Evolutionary conservation across 2,329 filamentous ascomycete genomes (phyloP), one percentile per base, ranked within the genome.

Genomic region (Colletotrichum musae): DNA sequence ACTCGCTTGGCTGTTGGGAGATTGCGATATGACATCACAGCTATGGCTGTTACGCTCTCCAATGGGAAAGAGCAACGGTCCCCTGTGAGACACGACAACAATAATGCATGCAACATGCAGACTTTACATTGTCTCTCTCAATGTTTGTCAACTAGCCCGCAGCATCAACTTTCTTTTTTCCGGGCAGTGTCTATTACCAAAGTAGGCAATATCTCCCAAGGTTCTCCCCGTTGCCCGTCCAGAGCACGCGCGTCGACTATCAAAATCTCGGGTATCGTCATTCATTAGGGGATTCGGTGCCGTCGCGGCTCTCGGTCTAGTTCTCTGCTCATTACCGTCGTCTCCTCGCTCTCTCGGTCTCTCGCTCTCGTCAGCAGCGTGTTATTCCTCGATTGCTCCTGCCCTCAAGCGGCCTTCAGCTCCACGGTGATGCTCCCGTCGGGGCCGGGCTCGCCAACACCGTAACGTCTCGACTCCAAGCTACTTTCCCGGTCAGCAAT

Each of bases 11-110:
- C 64, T 58, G 53, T 21, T 69, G 54, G 50, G 56, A 70, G 57
- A 57, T 61, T 61, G 36, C 45, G 36, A n/a, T 43, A 70, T 70
- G 62, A 70, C 67, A 70, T 70, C 62, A 70, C 50, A 60, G 61
- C 57, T 53, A 56, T 4, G 21, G 21, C 21, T 24, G 21, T 24
- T 24, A 24, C 62, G 67, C 56, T 48, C 18, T 16, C 47, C 18
- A 45, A 39, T 43, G 21, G 21, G 15, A 36, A 62, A 50, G 32
- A 15, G 13, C 21, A 32, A 36, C 32, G 32, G 32, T 24, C 54
- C 24, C 54, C 36, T 61, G 67, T 54, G 51, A 65, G 50, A 64
- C 61, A 59, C 32, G 9, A 36, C 32, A 39, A 57, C 54, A 59
- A 54, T 41, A 28, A 50, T 36, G 32, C 41, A 53, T 43, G 51